These are phyloP conservation scores for Kalaharituber pfeilii DNA, from an alignment of 2,329 filamentous ascomycete genomes.

Conservation along the genomic window DNA sequence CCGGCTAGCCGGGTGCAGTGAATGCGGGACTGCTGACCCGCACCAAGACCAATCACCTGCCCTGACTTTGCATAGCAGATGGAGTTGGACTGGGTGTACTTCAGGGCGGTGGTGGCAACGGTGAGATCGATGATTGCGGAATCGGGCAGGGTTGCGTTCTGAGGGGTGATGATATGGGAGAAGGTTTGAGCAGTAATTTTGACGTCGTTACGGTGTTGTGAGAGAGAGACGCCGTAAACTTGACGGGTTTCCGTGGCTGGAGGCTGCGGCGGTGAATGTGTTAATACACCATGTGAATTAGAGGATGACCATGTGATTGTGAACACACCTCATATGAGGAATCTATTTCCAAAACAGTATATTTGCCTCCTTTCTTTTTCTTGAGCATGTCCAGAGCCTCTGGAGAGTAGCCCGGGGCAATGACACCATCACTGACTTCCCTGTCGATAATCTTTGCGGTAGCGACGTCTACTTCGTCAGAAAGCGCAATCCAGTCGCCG, in stretches of 20 bases:
- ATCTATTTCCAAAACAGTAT: slow-evolving; percentile 91
- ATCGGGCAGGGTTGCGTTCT: slow-evolving; percentile 60
- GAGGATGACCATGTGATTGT: background rate
- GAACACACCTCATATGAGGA: slow-evolving; percentile 45
- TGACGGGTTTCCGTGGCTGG: slow-evolving; percentile 57
- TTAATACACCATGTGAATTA: background rate
- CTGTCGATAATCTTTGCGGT: slow-evolving; percentile 96
- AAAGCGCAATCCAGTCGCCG: slow-evolving; percentile 87
- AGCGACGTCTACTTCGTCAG: slow-evolving; percentile 72
- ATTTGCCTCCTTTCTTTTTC: slow-evolving; percentile 98
- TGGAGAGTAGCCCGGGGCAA: slow-evolving; percentile 70
- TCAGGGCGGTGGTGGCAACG: slow-evolving; percentile 88
- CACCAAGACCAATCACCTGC: slow-evolving; percentile 83
- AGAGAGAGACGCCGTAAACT: slow-evolving; percentile 74
- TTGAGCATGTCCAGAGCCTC: slow-evolving; percentile 78
- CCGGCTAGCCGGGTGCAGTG: slow-evolving; percentile 95
- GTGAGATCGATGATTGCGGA: slow-evolving; percentile 75
- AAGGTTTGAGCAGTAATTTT: slow-evolving; percentile 75
- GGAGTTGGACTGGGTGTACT: slow-evolving; percentile 98
- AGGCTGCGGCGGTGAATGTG: slow-evolving; percentile 31
- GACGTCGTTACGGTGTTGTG: slow-evolving; percentile 85
- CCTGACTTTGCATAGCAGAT: slow-evolving; percentile 94
- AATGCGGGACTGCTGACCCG: slow-evolving; percentile 92
- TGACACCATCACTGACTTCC: slow-evolving; percentile 93
- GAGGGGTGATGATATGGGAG: slow-evolving; percentile 68